phyloP scores from a whole-genome alignment of 371 early-diverging fungal genomes.

The Mucor plumbeus region DNA sequence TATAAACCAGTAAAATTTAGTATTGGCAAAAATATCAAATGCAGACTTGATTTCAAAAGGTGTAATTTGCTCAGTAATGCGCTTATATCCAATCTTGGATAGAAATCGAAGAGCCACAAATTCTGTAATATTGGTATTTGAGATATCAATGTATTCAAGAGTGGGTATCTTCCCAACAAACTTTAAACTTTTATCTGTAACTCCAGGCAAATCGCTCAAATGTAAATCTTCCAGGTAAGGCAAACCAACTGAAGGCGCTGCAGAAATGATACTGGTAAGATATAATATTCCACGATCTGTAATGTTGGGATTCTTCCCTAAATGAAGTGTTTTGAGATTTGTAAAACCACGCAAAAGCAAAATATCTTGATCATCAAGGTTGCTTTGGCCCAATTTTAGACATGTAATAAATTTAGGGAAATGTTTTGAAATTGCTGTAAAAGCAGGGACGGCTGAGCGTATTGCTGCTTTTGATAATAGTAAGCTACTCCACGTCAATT shows the following conservation, averaged over 20 bases:
- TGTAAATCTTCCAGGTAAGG: constrained; percentile 16
- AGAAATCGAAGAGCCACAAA: constrained; percentile 15
- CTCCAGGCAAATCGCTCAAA: constrained; percentile 4
- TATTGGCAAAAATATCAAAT: not conserved
- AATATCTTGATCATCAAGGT: constrained; percentile 15
- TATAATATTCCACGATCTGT: constrained; percentile 14
- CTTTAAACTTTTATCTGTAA: constrained; percentile 27
- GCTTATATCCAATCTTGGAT: not conserved
- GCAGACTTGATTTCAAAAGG: not conserved
- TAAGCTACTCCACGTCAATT: constrained; percentile 11
- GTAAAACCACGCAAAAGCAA: constrained; percentile 1
- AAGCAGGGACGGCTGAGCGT: not conserved
- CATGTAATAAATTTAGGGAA: constrained; percentile 19
- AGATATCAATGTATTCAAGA: constrained; percentile 11
- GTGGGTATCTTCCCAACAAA: constrained; percentile 14
- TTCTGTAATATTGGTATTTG: constrained; percentile 12
- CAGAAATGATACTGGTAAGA: constrained; percentile 7
- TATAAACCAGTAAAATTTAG: constrained; percentile 7
- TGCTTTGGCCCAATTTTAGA: constrained; percentile 3
- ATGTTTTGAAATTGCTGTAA: not conserved
- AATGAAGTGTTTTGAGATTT: constrained; percentile 13
- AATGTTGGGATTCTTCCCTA: not conserved
- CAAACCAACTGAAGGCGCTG: not conserved
- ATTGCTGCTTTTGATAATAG: not conserved
- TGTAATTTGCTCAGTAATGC: not conserved